These are phyloP conservation scores for Podospora anserina DNA, from an alignment of 495 filamentous ascomycete genomes.

Conservation along the genomic window DNA sequence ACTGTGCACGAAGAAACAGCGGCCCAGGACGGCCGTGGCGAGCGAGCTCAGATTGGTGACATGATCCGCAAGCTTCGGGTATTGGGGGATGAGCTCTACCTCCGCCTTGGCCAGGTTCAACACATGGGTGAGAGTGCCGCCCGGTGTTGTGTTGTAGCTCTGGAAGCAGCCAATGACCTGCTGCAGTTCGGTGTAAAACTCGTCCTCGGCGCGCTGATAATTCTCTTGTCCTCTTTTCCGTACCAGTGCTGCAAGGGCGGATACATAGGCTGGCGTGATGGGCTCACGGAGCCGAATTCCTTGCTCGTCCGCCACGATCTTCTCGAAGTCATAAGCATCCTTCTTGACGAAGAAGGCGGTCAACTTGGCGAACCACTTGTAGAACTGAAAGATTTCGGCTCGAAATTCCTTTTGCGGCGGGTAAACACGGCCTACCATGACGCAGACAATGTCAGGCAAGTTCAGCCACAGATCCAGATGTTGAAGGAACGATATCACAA, in stretches of 20 bases:
- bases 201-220: constrained; percentile 24
- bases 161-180: constrained; percentile 35
- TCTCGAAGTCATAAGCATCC: constrained; percentile 23
- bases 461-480: constrained; percentile 39
- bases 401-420: constrained; percentile 18
- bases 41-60: constrained; percentile 39
- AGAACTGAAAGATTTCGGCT: constrained; percentile 33
- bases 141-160: constrained; percentile 17
- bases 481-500: constrained; percentile 38
- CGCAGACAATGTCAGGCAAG: constrained; percentile 24
- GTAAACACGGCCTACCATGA: constrained; percentile 4
- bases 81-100: constrained; percentile 33
- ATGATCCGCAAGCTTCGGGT: constrained; percentile 44
- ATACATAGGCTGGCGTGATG: constrained; percentile 32
- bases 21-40: constrained; percentile 26
- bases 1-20: background rate
- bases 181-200: constrained; percentile 33
- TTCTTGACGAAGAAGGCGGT: constrained; percentile 34
- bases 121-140: constrained; percentile 19
- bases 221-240: constrained; percentile 32
- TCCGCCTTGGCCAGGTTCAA: constrained; percentile 34
- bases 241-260: constrained; percentile 29
- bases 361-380: constrained; percentile 28
- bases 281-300: constrained; percentile 21
- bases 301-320: constrained; percentile 9